Evolutionary conservation across 768 basidiomycete genomes (phyloP).

Genomic region (Lactarius trivialis): DNA sequence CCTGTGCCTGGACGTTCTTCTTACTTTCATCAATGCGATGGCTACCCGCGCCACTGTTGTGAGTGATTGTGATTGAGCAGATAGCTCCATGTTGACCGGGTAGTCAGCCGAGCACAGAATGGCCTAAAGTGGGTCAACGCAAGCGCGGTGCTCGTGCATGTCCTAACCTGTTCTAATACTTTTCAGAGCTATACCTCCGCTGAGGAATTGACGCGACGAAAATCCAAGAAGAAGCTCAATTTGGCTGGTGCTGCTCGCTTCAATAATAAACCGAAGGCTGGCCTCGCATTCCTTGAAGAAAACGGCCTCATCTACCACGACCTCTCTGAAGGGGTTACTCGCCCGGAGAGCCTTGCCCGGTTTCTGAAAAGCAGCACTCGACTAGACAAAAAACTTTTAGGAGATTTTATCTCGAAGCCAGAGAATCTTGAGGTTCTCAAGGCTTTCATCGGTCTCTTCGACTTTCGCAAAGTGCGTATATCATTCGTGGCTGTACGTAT

Average conservation of each 20-base stretch:
- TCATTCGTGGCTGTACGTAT: background rate
- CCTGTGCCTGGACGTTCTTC: conserved; percentile 79
- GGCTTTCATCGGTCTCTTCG: conserved; percentile 82
- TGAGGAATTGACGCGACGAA: conserved; percentile 54
- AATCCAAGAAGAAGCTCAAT: conserved; percentile 83
- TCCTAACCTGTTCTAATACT: background rate
- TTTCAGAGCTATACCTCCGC: conserved; percentile 49
- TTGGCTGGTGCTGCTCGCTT: conserved; percentile 79
- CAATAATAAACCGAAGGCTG: conserved; percentile 89
- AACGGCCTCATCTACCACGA: conserved; percentile 80
- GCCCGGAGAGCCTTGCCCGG: conserved; percentile 63
- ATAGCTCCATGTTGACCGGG: background rate
- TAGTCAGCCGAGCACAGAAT: conserved; percentile 37
- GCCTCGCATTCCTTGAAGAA: conserved; percentile 86
- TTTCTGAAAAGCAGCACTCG: conserved; percentile 82
- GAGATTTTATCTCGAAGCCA: conserved; percentile 86
- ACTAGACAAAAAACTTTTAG: conserved; percentile 88
- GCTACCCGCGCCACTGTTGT: conserved; percentile 53
- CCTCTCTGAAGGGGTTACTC: conserved; percentile 48
- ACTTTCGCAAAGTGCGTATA: conserved; percentile 75
- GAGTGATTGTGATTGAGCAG: conserved; percentile 24
- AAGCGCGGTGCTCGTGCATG: background rate
- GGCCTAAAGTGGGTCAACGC: conserved; percentile 53
- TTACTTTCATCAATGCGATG: conserved; percentile 88
- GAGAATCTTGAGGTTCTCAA: conserved; percentile 81